Evolutionary conservation across 2,329 filamentous ascomycete species (phyloP), one percentile per base, ranked within the genome.

Genomic region (Fusarium mundagurra): DNA sequence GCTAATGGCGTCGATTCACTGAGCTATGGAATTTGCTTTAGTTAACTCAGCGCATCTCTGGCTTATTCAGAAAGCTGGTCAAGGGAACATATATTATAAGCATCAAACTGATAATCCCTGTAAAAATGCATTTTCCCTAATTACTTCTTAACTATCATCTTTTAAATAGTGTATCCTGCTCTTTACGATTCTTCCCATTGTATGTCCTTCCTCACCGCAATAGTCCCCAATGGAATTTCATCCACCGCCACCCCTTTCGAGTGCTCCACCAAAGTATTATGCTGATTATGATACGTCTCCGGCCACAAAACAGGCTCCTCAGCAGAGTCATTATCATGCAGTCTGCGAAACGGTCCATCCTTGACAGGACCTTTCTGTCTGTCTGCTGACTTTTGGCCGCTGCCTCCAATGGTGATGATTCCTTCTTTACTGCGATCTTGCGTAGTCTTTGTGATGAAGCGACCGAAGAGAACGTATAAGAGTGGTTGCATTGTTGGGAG

Each of bases 291-390:
- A 33, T 55, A 62, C 5, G 34, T 48, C 31, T 67, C 24, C 5
- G 66, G 63, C 63, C 63, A 69, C 10, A 67, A 8, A 14, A 69
- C 64, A 6, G 63, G 63, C 3, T 69, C 64, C 17, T 69, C 63
- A 2, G 63, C 63, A 0, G 66, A 67, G 18, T 69, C 63, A 2
- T 69, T 69, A 7, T 61, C 66, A 3, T 69, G 63, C 0, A 69
- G 24, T 24, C 54, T 27, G 12, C 55, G 50, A 9, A 69, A 69
- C 0, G 61, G 53, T 1, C 65, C 53, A 29, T 66, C 61, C 7
- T 61, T 61, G 1, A 16, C 27, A 12, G 63, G 39, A 0, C 8
- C 22, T 8, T 39, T 22, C 18, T 53, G 51, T 13, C 31, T 53
- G 6, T 47, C 48, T 11, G 39, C 11, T 8, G 43, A 39, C 8